Conservation (phyloP, 257 asterid genomes). For the Solanum infundibuliforme region DNA sequence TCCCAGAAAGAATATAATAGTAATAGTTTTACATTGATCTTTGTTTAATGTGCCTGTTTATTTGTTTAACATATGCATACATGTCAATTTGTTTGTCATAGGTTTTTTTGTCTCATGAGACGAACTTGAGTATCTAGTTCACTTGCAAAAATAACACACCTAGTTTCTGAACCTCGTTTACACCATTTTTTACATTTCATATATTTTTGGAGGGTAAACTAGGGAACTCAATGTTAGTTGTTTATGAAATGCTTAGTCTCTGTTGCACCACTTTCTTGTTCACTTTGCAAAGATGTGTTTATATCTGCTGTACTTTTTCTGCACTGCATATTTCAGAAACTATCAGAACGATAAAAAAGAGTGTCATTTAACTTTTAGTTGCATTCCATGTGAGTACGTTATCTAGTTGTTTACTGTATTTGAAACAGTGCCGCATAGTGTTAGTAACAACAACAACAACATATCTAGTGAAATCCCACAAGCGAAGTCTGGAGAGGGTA, state of each 20-base stretch:
- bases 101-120: neutral
- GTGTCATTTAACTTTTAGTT: neutral
- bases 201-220: neutral
- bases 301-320: neutral
- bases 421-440: neutral
- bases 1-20: constrained; percentile 18
- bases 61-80: neutral
- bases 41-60: neutral
- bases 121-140: neutral
- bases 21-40: neutral
- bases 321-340: neutral
- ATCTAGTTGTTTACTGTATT: neutral
- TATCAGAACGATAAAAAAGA: neutral
- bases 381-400: neutral
- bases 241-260: neutral
- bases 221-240: neutral
- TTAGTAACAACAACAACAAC: neutral
- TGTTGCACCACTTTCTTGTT: neutral
- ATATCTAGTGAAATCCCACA: neutral
- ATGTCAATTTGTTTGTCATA: neutral
- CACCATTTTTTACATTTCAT: neutral
- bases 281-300: neutral
- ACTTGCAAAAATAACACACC: neutral
- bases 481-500: neutral
- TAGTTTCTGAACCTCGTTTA: neutral